Evolutionary conservation across 202 grass and related monocot species (phyloP).

Genomic region (Digitaria exilis): DNA sequence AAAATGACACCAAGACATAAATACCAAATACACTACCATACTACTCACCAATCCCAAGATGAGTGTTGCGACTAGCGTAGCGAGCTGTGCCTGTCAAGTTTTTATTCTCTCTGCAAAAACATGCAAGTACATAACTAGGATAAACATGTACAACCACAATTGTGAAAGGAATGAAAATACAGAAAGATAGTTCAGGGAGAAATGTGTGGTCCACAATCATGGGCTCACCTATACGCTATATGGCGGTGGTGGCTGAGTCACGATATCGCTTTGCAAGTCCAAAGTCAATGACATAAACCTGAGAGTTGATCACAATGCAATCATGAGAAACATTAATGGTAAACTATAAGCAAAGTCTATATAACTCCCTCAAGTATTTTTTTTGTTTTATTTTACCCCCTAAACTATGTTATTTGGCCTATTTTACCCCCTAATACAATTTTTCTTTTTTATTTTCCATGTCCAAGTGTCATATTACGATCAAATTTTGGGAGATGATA

Average conservation of each 20-base stretch:
- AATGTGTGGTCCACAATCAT: neutral
- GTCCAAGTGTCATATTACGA: no score
- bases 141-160: conserved; percentile 16
- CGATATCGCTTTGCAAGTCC: conserved; percentile 78
- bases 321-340: conserved; percentile 13
- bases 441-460: no score
- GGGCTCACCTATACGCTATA: conserved; percentile 64
- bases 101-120: conserved; percentile 65
- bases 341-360: no score
- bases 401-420: no score
- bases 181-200: neutral
- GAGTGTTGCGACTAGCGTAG: conserved; percentile 80
- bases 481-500: no score
- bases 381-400: no score
- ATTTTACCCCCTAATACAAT: no score
- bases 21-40: neutral
- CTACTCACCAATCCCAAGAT: conserved; percentile 69
- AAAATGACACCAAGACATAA: conserved; percentile 13
- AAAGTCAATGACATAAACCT: conserved; percentile 85
- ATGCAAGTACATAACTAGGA: neutral
- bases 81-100: conserved; percentile 79
- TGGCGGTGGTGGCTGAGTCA: conserved; percentile 65
- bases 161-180: neutral
- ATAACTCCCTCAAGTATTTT: no score
- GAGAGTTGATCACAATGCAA: conserved; percentile 40